phyloP scores from a whole-genome alignment of 2,329 filamentous ascomycete genomes.

The Arthrobotrys megalospora region DNA sequence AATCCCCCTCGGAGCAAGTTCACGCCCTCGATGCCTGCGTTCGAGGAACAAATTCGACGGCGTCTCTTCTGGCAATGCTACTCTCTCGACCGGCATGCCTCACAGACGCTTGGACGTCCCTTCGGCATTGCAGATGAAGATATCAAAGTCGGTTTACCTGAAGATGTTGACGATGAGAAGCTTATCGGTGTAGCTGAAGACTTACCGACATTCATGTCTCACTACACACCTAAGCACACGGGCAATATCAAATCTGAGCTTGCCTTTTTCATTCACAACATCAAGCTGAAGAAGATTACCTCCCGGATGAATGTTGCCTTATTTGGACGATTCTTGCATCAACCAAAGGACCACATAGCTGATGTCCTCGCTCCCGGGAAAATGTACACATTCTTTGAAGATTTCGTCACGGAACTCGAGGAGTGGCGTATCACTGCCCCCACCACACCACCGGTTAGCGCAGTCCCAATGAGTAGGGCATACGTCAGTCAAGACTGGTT shows the following conservation, averaged over 20 bases:
- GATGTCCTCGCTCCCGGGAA: constrained; percentile 57
- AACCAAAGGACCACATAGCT: constrained; percentile 56
- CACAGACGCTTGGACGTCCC: constrained; percentile 67
- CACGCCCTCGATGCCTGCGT: constrained; percentile 53
- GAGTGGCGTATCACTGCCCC: constrained; percentile 56
- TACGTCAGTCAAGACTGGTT: constrained; percentile 60
- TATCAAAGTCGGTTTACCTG: constrained; percentile 67
- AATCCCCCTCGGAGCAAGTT: constrained; percentile 56
- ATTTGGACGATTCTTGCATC: constrained; percentile 56
- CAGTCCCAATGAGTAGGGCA: constrained; percentile 52
- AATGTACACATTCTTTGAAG: constrained; percentile 60
- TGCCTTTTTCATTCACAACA: constrained; percentile 60
- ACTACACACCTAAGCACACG: constrained; percentile 55
- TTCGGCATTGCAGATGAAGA: constrained; percentile 68
- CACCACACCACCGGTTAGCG: constrained; percentile 47
- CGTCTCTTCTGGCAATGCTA: constrained; percentile 69
- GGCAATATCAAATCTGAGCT: constrained; percentile 59
- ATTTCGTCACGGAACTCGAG: constrained; percentile 55
- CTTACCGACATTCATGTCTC: constrained; percentile 57
- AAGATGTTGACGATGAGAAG: constrained; percentile 67
- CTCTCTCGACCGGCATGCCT: constrained; percentile 68
- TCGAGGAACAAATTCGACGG: constrained; percentile 68
- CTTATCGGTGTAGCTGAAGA: constrained; percentile 57
- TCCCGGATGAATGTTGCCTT: constrained; percentile 57
- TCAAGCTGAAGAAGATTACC: constrained; percentile 60